These are phyloP conservation scores for Camillea tinctor DNA, from an alignment of 2,329 filamentous ascomycete genomes.

Conservation along the genomic window DNA sequence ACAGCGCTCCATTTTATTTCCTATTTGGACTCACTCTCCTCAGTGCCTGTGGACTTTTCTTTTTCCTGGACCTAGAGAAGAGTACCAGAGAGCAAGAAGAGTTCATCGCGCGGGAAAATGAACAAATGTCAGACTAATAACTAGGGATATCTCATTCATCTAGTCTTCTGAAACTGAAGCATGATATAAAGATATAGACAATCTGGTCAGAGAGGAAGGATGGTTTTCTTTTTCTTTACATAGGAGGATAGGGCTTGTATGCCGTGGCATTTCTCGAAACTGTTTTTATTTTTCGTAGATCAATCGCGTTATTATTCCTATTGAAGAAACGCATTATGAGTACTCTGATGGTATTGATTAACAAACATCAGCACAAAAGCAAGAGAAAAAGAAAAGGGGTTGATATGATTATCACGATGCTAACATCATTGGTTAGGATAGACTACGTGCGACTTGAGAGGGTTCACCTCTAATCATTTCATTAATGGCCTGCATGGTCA, in stretches of 20 bases:
- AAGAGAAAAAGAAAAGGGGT: background rate
- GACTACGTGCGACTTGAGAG: background rate
- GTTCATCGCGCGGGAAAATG: constrained; percentile 45
- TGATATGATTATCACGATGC: no score
- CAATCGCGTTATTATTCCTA: no score
- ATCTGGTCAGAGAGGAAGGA: no score
- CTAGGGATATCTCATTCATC: background rate
- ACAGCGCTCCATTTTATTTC: constrained; percentile 65
- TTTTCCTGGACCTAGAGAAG: constrained; percentile 60
- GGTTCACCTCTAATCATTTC: background rate
- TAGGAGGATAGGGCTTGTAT: no score
- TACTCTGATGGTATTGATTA: no score
- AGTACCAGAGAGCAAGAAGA: constrained; percentile 57
- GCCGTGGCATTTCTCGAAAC: no score
- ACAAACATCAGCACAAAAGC: background rate
- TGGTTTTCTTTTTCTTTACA: no score
- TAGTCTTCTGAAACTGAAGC: background rate
- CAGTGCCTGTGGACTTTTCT: constrained; percentile 52
- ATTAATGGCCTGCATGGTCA: background rate
- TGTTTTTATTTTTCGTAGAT: no score
- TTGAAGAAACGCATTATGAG: no score
- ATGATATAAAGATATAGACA: background rate
- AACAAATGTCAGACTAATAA: constrained; percentile 13
- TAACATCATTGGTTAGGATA: background rate
- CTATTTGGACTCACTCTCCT: constrained; percentile 57